These are phyloP conservation scores for Hanseniaspora meyeri DNA, from an alignment of 805 yeast genomes.

Conservation along the genomic window DNA sequence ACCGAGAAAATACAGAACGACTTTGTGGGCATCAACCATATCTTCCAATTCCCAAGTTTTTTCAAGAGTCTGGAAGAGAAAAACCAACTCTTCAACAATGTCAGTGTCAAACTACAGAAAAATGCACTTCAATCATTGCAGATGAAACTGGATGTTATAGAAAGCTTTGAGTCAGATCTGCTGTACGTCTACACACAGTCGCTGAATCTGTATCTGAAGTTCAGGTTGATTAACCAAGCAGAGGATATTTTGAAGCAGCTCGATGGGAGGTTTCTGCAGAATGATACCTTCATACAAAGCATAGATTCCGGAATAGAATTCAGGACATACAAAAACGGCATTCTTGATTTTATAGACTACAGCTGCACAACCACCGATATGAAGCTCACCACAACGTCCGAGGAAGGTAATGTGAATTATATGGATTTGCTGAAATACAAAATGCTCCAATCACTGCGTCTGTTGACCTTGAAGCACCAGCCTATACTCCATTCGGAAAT, in stretches of 20 bases:
- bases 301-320: not conserved
- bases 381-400: not conserved
- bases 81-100: not conserved
- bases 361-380: not conserved
- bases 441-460: not conserved
- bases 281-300: conserved; percentile 1
- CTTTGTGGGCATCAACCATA: conserved; percentile 19
- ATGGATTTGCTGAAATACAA: not conserved
- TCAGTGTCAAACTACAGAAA: not conserved
- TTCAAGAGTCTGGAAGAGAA: conserved; percentile 4
- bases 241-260: conserved; percentile 17
- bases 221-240: conserved; percentile 23
- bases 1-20: conserved; percentile 26
- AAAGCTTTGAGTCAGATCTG: conserved; percentile 14
- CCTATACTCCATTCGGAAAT: conserved; percentile 2
- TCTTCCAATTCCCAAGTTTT: conserved; percentile 5
- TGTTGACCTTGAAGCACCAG: conserved; percentile 1
- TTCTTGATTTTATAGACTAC: not conserved
- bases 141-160: not conserved
- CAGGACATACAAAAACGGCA: not conserved
- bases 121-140: conserved; percentile 9
- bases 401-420: not conserved
- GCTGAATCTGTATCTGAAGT: conserved; percentile 21
- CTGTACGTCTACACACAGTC: conserved; percentile 20
- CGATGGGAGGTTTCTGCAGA: conserved; percentile 13